Base-by-base conservation (phyloP, 768 basidiomycete genomes). In the Macrolepiota albuminosa region DNA sequence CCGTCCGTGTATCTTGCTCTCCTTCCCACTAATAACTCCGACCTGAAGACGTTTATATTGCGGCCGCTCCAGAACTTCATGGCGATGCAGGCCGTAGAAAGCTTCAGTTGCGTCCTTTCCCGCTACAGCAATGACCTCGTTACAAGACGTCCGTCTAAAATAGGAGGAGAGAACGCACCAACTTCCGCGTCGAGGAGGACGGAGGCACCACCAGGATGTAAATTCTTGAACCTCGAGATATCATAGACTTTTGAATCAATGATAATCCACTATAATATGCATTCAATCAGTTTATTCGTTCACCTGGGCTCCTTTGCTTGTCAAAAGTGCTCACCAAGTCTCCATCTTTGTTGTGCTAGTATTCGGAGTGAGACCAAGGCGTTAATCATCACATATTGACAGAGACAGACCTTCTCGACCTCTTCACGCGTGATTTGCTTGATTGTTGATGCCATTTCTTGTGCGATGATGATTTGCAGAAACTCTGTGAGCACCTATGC, bases 161-260 rank as follows among this genome's bases (percentile, higher is more conserved):
- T 50, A 33, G 24, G n/a, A 49, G 6, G 16, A 21, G 10, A 36
- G 18, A 40, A 29, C 84, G 58, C 61, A 84, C 89, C 86, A 48
- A 94, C 82, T 64, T 91, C 91, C 7, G 79, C 73, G 67, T 91
- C 86, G 29, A 85, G 72, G 26, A 97, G 80, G 10, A 93, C 93
- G 2, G 83, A 79, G 0, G 80, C 69, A 29, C 93, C 93, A 58
- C 93, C 94, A 37, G 55, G 55, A 56, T 56, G 55, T 24, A 56
- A 11, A 37, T 64, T 91, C 91, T 10, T 79, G 76, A 98, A 95
- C 65, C 80, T 84, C 21, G 87, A 83, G 21, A 95, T 72, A 72
- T 95, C 86, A 71, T 87, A 94, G 36, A 93, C 93, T 67, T 87
- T 89, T 33, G 85, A 79, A 69, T 96, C 92, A 63, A 94, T 83